phyloP scores from a whole-genome alignment of 2,329 filamentous ascomycete species.

The Colletotrichum sp. region DNA sequence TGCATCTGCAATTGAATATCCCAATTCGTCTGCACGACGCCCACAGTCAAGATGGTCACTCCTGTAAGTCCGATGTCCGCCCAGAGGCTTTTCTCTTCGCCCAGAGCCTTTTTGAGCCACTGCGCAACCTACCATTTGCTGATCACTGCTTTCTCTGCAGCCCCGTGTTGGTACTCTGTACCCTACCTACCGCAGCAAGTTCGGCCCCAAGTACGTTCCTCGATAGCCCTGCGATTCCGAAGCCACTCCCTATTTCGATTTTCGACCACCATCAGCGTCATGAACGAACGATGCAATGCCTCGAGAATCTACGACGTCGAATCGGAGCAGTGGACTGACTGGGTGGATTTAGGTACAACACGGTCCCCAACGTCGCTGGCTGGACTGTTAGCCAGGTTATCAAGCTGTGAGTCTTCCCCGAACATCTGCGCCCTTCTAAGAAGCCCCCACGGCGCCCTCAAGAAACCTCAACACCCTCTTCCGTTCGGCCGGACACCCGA shows the following conservation, averaged over 20 bases:
- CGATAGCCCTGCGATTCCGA: not conserved
- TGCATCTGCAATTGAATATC: constrained; percentile 40
- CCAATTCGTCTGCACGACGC: constrained; percentile 30
- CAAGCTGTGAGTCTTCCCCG: constrained; percentile 54
- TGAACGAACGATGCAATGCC: not conserved
- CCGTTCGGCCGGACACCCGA: not conserved
- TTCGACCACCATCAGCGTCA: not conserved
- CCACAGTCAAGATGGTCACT: constrained; percentile 44
- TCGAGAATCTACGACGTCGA: not conserved
- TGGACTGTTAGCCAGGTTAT: constrained; percentile 52
- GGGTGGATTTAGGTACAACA: constrained; percentile 56
- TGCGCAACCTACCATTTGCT: not conserved
- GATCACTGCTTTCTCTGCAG: not conserved
- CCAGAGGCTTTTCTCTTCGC: too few species aligned
- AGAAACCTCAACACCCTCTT: not conserved
- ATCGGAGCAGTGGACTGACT: constrained; percentile 29
- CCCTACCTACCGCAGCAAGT: constrained; percentile 48
- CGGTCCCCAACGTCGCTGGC: constrained; percentile 60
- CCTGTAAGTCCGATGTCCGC: constrained; percentile 34
- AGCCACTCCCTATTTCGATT: too few species aligned
- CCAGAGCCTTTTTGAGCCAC: not conserved
- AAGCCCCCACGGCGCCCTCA: too few species aligned
- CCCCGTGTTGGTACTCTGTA: constrained; percentile 3
- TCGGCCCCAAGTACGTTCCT: constrained; percentile 66
- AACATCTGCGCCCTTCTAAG: not conserved